These are phyloP conservation scores for Colletotrichum sp. DNA, from an alignment of 2,329 filamentous ascomycete genomes.

Conservation along the genomic window DNA sequence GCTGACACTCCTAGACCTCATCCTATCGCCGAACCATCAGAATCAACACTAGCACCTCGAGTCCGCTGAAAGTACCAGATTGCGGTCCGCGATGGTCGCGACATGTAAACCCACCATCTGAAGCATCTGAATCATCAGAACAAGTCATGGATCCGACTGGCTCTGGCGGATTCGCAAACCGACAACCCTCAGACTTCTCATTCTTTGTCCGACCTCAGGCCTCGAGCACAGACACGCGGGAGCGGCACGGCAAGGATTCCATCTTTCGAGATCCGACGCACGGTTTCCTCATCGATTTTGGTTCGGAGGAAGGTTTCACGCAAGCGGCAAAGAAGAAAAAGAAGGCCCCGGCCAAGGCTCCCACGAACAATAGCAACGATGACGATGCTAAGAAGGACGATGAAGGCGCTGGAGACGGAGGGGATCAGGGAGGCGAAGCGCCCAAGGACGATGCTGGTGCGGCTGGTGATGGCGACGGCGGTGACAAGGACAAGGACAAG, in stretches of 20 bases:
- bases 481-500: conserved; percentile 29
- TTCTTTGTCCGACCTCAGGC: conserved; percentile 26
- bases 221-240: conserved; percentile 21
- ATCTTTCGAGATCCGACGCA: conserved; percentile 53
- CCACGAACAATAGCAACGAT: conserved; percentile 48
- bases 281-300: conserved; percentile 60
- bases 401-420: conserved; percentile 36
- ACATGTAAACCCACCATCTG: conserved; percentile 28
- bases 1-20: conserved; percentile 15
- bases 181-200: conserved; percentile 25
- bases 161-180: conserved; percentile 35
- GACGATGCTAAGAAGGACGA: conserved; percentile 43
- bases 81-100: conserved; percentile 41
- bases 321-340: conserved; percentile 65
- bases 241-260: conserved; percentile 31
- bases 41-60: conserved; percentile 9
- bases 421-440: conserved; percentile 29
- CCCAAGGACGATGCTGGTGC: conserved; percentile 16
- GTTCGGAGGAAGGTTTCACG: conserved; percentile 56
- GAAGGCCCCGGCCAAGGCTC: conserved; percentile 47
- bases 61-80: conserved; percentile 33
- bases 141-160: conserved; percentile 34
- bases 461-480: conserved; percentile 31
- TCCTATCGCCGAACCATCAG: background rate
- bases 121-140: conserved; percentile 24